A percentile compares a stretch with the other conserved stretches of the same genome.
phyloP scores from a whole-genome alignment of 1,139 yeast species.

The Blastobotrys capitulatus region DNA sequence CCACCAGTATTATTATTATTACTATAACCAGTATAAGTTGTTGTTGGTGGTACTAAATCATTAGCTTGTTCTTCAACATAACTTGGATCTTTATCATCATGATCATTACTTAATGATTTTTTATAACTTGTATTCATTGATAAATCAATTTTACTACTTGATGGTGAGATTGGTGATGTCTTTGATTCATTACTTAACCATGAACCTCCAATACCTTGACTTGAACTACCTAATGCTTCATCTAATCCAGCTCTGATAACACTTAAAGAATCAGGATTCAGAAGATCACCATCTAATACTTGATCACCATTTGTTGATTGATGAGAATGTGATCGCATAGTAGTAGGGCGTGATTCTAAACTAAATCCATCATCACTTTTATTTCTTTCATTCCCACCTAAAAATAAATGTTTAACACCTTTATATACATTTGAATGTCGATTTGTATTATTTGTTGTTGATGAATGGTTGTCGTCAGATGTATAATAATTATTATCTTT shows the following conservation, averaged over 20 bases:
- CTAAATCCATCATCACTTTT: neutral
- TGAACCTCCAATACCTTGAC: conserved; percentile 17
- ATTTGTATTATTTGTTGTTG: neutral
- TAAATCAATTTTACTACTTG: neutral
- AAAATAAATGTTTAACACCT: conserved; percentile 13
- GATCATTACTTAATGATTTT: neutral
- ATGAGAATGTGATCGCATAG: neutral
- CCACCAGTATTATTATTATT: neutral
- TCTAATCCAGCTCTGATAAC: conserved; percentile 21
- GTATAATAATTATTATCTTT: neutral
- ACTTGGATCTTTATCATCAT: conserved; percentile 9
- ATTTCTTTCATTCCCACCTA: conserved; percentile 4
- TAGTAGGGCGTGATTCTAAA: neutral
- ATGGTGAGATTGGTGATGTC: neutral
- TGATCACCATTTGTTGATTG: neutral
- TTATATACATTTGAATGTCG: conserved; percentile 12
- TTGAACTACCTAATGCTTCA: conserved; percentile 25
- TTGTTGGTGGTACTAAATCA: neutral
- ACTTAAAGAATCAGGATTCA: conserved; percentile 16
- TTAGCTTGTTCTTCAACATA: neutral
- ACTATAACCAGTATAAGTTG: too few relatives aligned
- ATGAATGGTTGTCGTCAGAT: neutral
- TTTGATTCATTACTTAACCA: conserved; percentile 15
- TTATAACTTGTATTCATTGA: conserved; percentile 2
- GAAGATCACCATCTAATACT: conserved; percentile 10